Percentiles rank a stretch among this genome's conserved stretches.
phyloP scores from a whole-genome alignment of 441 rosid genomes.

The Melastoma candidum region DNA sequence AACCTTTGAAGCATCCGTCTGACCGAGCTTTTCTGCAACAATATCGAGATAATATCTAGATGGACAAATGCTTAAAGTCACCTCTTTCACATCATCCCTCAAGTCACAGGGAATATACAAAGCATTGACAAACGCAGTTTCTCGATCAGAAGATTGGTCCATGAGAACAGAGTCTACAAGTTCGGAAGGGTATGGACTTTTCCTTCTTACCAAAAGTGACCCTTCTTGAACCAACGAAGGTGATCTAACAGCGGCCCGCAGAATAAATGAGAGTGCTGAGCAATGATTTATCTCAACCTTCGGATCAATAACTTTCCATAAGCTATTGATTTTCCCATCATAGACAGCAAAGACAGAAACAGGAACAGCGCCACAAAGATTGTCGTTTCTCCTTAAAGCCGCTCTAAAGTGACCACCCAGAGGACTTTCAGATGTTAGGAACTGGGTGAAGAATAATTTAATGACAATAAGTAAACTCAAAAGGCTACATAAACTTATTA shows the following conservation, averaged over 20 bases:
- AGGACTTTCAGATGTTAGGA: conserved; percentile 60
- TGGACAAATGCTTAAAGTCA: conserved; percentile 37
- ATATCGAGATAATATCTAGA: conserved; percentile 59
- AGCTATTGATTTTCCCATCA: conserved; percentile 52
- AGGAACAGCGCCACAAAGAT: conserved; percentile 57
- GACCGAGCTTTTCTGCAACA: conserved; percentile 60
- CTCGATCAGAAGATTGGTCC: conserved; percentile 29
- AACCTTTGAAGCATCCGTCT: conserved; percentile 49
- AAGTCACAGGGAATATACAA: conserved; percentile 41
- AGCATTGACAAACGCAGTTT: conserved; percentile 26
- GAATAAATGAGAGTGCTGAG: conserved; percentile 43
- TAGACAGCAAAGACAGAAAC: conserved; percentile 63
- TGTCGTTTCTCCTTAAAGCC: conserved; percentile 49
- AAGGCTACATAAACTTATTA: conserved; percentile 10
- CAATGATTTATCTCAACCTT: conserved; percentile 55
- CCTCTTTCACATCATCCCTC: conserved; percentile 35
- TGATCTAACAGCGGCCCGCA: conserved; percentile 59
- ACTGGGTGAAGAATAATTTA: conserved; percentile 28
- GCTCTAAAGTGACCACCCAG: conserved; percentile 82
- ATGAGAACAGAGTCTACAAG: conserved; percentile 30
- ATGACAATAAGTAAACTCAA: conserved; percentile 10
- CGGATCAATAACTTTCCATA: conserved; percentile 63
- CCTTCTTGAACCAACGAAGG: conserved; percentile 37
- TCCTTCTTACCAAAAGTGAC: conserved; percentile 44
- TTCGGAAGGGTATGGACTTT: conserved; percentile 42